A percentile compares a stretch with the other conserved stretches of the same genome.
phyloP scores from a whole-genome alignment of 2,329 filamentous ascomycete genomes.

The Sphaerostilbella broomeana region DNA sequence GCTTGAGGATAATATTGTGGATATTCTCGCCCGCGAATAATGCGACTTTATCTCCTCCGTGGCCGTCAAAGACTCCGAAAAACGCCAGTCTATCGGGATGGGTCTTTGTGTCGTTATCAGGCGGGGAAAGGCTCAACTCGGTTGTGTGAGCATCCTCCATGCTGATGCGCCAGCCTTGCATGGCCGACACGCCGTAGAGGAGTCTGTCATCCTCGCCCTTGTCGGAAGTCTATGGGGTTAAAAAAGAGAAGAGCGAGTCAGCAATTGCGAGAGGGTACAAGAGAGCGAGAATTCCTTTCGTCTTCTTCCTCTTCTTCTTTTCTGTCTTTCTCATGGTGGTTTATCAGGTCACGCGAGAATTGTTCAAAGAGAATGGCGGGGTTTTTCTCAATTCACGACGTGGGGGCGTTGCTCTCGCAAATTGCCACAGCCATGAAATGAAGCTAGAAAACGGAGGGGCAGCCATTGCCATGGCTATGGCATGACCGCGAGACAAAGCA shows the following conservation, averaged over 20 bases:
- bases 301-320: too few species aligned
- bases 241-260: slow-evolving; percentile 18
- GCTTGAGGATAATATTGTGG: slow-evolving; percentile 89
- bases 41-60: slow-evolving; percentile 94
- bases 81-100: slow-evolving; percentile 76
- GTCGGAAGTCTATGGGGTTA: slow-evolving; percentile 63
- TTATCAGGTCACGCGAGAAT: neutral
- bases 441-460: too few species aligned
- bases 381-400: too few species aligned
- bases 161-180: slow-evolving; percentile 99
- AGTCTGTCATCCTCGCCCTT: slow-evolving; percentile 89
- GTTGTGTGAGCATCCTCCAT: slow-evolving; percentile 97
- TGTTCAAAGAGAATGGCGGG: neutral
- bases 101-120: slow-evolving; percentile 50
- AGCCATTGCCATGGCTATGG: too few species aligned
- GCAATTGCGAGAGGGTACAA: slow-evolving; percentile 13
- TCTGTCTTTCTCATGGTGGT: too few species aligned
- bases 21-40: slow-evolving; percentile 88
- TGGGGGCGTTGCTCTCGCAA: too few species aligned
- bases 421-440: too few species aligned
- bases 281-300: too few species aligned
- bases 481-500: neutral
- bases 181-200: slow-evolving; percentile 90
- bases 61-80: slow-evolving; percentile 97
- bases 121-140: slow-evolving; percentile 74